Conservation (phyloP, 495 filamentous ascomycete genomes). For the Lophiostoma macrostomum region DNA sequence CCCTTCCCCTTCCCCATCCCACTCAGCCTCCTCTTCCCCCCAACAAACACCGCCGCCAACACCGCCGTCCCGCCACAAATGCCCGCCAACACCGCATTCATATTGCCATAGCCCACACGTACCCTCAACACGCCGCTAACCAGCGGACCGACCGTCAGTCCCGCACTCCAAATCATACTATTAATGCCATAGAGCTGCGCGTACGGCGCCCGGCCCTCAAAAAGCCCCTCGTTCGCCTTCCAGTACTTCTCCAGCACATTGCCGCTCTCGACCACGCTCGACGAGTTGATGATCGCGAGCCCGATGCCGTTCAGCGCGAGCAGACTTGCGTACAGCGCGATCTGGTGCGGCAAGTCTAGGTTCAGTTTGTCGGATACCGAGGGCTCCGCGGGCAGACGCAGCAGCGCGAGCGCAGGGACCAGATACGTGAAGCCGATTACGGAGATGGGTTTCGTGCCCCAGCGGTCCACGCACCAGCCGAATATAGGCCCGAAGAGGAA, state of each 20-base stretch:
- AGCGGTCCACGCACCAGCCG: slow-evolving; percentile 51
- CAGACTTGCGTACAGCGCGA: slow-evolving; percentile 46
- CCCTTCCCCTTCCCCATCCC: no score
- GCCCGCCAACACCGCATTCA: slow-evolving; percentile 52
- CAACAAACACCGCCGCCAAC: slow-evolving; percentile 49
- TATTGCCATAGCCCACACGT: slow-evolving; percentile 54
- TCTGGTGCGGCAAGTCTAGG: slow-evolving; percentile 35
- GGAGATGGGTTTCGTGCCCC: slow-evolving; percentile 51
- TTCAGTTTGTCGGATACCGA: slow-evolving; percentile 9
- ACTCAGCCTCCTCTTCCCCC: slow-evolving; percentile 39
- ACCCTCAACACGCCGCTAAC: slow-evolving; percentile 49
- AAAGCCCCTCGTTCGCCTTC: slow-evolving; percentile 44
- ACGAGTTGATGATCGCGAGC: slow-evolving; percentile 49
- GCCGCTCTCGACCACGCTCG: slow-evolving; percentile 40
- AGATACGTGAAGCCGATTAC: slow-evolving; percentile 50
- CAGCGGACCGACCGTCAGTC: slow-evolving; percentile 53
- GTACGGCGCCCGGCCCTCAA: slow-evolving; percentile 51
- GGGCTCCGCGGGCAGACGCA: slow-evolving; percentile 48
- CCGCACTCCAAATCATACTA: slow-evolving; percentile 50
- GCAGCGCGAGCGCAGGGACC: slow-evolving; percentile 49
- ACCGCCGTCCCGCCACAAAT: slow-evolving; percentile 46
- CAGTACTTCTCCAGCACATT: slow-evolving; percentile 43
- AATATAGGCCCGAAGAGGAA: slow-evolving; percentile 51
- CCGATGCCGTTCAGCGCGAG: slow-evolving; percentile 52
- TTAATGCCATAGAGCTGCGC: slow-evolving; percentile 58